Base-by-base conservation (phyloP, 345 rosid species). In the Conringia planisiliqua region DNA sequence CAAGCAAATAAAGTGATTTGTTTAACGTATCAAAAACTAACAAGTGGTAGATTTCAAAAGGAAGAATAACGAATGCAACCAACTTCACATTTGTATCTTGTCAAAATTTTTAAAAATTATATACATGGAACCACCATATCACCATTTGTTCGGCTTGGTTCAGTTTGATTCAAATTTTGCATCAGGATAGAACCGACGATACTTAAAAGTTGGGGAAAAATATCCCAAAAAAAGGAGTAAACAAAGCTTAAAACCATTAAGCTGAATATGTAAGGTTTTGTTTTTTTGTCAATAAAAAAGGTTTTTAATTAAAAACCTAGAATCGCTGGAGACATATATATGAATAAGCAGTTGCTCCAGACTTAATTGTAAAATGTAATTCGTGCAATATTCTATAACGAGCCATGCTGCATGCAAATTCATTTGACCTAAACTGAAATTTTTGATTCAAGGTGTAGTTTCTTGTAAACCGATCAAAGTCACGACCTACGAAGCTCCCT, bases 1-100 rank as follows among this genome's bases (percentile, higher is more conserved):
- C 72, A 70, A 70, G 62, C 38, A 26, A 18, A 47, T 29, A 62
- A 56, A 77, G 66, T 77, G 20, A 35, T 42, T 39, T 38, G 27
- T 59, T 50, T 27, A 46, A 47, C 40, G 12, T 26, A 61, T 17
- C 1, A 24, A 35, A 55, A 35, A n/a, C 5, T 40, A 4, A 18
- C 30, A 27, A 40, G 63, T 52, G 10, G 27, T 33, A 70, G 57
- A 70, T 9, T 43, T 55, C 17, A 9, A 22, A 38, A 24, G 10
- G 27, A 68, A n/a, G n/a, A n/a, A 26, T 20, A 61, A 32, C 68
- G 14, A 60, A 36, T 35, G 16, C 46, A 59, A 8, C 48, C 2
- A 55, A 55, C 60, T 27, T 14, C 0, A 52, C 29, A 6, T 32
- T 47, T 47, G 24, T 11, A 47, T 43, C 17, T 50, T 20, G 26